Percentiles rank a stretch among this genome's conserved stretches.
These are phyloP conservation scores for Phytophthora multivora DNA, from an alignment of 352 stramenopile species.

Conservation along the genomic window DNA sequence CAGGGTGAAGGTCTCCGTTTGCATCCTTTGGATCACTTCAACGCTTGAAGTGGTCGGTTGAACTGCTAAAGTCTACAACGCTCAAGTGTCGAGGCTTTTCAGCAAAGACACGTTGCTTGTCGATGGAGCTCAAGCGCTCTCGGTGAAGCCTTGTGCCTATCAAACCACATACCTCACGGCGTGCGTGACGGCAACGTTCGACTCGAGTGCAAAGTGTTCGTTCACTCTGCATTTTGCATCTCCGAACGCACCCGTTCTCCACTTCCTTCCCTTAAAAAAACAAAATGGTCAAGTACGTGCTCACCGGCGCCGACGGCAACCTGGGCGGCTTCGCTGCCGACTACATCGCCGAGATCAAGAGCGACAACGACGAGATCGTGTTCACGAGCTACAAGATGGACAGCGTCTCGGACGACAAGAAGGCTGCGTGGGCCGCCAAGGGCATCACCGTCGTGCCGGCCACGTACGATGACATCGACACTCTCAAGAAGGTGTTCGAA, in stretches of 20 bases:
- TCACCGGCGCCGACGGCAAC: conserved; percentile 34
- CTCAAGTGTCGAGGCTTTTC: conserved; percentile 8
- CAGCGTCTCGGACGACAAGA: conserved; percentile 15
- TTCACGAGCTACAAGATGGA: conserved; percentile 37
- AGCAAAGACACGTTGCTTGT: conserved; percentile 25
- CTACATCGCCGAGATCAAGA: conserved; percentile 26
- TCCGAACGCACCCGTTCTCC: conserved; percentile 6
- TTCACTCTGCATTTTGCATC: conserved; percentile 23
- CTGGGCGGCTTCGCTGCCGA: conserved; percentile 33
- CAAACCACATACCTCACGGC: neutral
- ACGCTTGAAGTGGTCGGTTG: conserved; percentile 16
- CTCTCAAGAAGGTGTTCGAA: conserved; percentile 30
- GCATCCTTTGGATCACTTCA: too few species aligned
- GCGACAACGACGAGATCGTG: conserved; percentile 21
- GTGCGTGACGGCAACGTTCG: too few species aligned
- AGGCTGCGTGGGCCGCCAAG: conserved; percentile 13
- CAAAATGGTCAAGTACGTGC: conserved; percentile 34
- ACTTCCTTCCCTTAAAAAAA: conserved; percentile 1
- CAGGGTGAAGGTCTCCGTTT: conserved; percentile 10
- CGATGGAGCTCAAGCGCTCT: conserved; percentile 3
- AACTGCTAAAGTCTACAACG: neutral
- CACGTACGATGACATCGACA: conserved; percentile 30
- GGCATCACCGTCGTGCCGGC: conserved; percentile 15
- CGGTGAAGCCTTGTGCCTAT: conserved; percentile 1
- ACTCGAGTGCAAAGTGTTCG: neutral